phyloP scores from a whole-genome alignment of 257 asterid species.

The Jacaranda mimosifolia region DNA sequence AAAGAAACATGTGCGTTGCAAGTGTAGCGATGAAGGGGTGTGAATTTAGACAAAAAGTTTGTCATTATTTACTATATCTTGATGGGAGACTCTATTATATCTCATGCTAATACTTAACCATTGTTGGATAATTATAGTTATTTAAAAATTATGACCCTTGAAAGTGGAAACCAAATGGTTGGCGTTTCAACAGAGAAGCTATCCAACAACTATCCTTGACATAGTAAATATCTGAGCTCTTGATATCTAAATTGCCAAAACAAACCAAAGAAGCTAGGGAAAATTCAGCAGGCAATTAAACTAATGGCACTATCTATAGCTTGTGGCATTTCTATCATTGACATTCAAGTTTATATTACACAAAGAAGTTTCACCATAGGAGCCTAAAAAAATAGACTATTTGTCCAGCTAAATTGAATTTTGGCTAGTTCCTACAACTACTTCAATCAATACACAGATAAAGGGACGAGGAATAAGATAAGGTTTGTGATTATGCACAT shows the following conservation, averaged over 20 bases:
- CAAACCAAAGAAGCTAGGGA: neutral
- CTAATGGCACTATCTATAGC: neutral
- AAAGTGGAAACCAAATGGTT: neutral
- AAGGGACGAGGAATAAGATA: constrained; percentile 9
- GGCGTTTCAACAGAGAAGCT: neutral
- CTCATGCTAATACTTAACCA: too few relatives aligned
- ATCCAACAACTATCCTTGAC: neutral
- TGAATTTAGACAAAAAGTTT: too few relatives aligned
- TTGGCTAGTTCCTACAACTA: constrained; percentile 26
- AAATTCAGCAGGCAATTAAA: neutral
- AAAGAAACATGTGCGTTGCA: too few relatives aligned
- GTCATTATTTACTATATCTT: too few relatives aligned
- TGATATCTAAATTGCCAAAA: neutral
- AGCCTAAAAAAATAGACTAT: constrained; percentile 22
- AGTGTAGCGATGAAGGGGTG: too few relatives aligned
- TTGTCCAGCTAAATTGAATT: neutral
- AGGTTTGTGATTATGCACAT: constrained; percentile 24
- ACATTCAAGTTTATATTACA: constrained; percentile 22
- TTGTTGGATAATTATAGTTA: neutral
- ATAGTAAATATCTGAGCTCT: neutral
- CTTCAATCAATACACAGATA: constrained; percentile 32
- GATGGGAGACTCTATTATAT: too few relatives aligned
- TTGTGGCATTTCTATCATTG: constrained; percentile 22
- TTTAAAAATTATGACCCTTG: neutral
- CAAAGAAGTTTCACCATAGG: constrained; percentile 23